Conservation (phyloP, 2,329 filamentous ascomycete genomes). For the Bipolaris gigantea region DNA sequence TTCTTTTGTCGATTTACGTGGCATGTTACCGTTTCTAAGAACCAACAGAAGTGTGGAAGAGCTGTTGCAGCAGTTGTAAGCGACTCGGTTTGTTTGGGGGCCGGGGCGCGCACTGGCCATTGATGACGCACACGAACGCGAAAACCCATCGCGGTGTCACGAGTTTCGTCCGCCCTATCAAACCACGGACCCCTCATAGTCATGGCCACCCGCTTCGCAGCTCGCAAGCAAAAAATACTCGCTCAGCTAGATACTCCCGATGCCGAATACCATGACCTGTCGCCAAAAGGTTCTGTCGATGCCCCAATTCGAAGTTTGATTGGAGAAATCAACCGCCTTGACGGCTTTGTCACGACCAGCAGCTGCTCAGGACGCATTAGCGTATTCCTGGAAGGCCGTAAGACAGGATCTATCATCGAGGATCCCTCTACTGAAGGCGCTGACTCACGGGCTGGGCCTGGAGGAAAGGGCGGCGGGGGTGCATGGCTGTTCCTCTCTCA, state of each 20-base stretch:
- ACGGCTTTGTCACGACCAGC: constrained; percentile 85
- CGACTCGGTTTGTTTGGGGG: constrained; percentile 12
- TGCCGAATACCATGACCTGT: constrained; percentile 76
- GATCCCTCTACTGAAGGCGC: constrained; percentile 17
- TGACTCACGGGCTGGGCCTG: constrained; percentile 60
- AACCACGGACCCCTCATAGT: neutral
- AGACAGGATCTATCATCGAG: constrained; percentile 37
- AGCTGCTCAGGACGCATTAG: constrained; percentile 87
- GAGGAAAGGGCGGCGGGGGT: constrained; percentile 79
- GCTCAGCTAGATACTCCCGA: constrained; percentile 68
- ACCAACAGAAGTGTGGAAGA: neutral
- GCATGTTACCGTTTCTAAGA: constrained; percentile 25
- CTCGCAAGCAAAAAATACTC: constrained; percentile 74
- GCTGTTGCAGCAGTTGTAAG: constrained; percentile 1
- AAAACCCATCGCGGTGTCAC: constrained; percentile 29
- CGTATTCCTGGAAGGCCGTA: constrained; percentile 81
- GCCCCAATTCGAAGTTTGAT: constrained; percentile 76
- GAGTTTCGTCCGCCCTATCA: constrained; percentile 10
- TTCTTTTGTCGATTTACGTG: constrained; percentile 31
- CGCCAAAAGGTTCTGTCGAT: constrained; percentile 87
- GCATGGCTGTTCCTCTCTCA: constrained; percentile 89
- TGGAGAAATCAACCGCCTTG: constrained; percentile 70
- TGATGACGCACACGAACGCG: constrained; percentile 28
- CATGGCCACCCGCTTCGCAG: constrained; percentile 42
- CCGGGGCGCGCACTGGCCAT: constrained; percentile 18